phyloP scores from a whole-genome alignment of 1,139 yeast species.

The Meyerozyma elateridarum region DNA sequence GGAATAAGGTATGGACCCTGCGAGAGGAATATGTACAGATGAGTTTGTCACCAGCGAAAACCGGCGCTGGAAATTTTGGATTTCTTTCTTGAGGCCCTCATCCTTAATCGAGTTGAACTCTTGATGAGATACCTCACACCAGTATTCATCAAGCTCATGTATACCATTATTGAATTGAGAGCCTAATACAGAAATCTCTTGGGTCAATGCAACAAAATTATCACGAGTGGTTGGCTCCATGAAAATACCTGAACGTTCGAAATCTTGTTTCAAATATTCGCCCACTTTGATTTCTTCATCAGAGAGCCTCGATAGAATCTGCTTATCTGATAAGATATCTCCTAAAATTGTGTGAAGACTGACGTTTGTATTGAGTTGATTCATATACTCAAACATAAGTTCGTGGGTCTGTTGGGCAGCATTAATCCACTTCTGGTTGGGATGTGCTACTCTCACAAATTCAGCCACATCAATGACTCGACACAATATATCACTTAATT shows the following conservation, averaged over 20 bases:
- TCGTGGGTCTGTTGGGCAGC: slow-evolving; percentile 92
- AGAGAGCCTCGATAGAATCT: slow-evolving; percentile 37
- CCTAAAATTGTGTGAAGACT: slow-evolving; percentile 61
- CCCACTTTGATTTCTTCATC: slow-evolving; percentile 84
- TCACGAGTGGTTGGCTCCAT: slow-evolving; percentile 66
- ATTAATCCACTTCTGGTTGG: slow-evolving; percentile 60
- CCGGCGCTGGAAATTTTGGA: slow-evolving; percentile 13
- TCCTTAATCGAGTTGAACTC: slow-evolving; percentile 31
- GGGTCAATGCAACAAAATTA: slow-evolving; percentile 74
- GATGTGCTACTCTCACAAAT: slow-evolving; percentile 85
- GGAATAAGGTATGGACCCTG: slow-evolving; percentile 64
- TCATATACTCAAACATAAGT: slow-evolving; percentile 90
- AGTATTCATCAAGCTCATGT: slow-evolving; percentile 36
- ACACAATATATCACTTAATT: slow-evolving; percentile 82
- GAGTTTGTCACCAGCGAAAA: neutral
- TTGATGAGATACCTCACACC: slow-evolving; percentile 31
- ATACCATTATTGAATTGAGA: slow-evolving; percentile 68
- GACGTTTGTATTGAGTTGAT: slow-evolving; percentile 79
- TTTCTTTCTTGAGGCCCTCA: slow-evolving; percentile 19
- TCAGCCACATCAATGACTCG: slow-evolving; percentile 94
- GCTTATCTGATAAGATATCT: slow-evolving; percentile 44
- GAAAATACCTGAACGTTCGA: slow-evolving; percentile 85
- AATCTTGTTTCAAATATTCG: slow-evolving; percentile 72
- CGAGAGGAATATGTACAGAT: slow-evolving; percentile 51
- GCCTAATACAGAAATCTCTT: slow-evolving; percentile 76